Conservation (phyloP, 768 basidiomycete genomes). For the Lyophyllum semitale region DNA sequence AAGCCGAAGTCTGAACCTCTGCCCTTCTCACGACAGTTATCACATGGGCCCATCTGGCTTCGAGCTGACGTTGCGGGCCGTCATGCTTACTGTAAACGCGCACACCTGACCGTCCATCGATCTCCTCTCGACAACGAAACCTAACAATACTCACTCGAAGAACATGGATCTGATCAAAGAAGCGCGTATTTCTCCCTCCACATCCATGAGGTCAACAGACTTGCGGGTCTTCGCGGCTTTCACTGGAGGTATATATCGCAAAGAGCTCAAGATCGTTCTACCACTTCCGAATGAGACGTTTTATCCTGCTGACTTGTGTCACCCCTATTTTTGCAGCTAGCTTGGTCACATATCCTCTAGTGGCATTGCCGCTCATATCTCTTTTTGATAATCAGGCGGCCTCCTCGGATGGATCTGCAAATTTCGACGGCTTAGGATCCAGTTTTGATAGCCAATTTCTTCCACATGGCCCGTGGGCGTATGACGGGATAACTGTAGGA, state of each 20-base stretch:
- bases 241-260: background rate
- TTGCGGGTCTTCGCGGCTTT: background rate
- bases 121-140: background rate
- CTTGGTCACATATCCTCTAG: constrained; percentile 30
- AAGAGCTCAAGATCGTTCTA: background rate
- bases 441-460: constrained; percentile 44
- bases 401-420: constrained; percentile 36
- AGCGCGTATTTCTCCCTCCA: background rate
- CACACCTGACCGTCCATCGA: constrained; percentile 1
- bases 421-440: constrained; percentile 40
- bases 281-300: background rate
- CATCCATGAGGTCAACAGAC: background rate
- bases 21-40: background rate
- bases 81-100: background rate
- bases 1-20: background rate
- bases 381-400: constrained; percentile 47
- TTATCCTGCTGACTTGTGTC: background rate
- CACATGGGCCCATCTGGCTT: background rate
- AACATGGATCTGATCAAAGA: background rate
- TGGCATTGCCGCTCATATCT: constrained; percentile 25
- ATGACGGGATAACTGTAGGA: constrained; percentile 40
- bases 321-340: background rate
- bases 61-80: constrained; percentile 1
- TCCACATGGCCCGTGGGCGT: constrained; percentile 37
- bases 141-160: background rate